Conservation (phyloP, 371 early-diverging fungal species). For the Mortierella sp. region DNA sequence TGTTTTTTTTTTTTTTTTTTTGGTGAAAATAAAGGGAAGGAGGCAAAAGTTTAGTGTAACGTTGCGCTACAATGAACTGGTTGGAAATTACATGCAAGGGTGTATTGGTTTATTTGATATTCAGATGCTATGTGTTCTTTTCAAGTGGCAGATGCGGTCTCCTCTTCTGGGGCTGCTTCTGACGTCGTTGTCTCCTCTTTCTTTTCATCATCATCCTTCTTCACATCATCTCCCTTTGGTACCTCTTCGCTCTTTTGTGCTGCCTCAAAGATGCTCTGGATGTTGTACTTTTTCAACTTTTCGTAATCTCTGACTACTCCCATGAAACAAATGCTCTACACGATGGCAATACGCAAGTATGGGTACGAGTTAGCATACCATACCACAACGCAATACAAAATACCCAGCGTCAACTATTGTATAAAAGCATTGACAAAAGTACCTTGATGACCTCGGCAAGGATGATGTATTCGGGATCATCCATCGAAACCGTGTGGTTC, state of each 20-base stretch:
- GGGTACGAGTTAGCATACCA: not conserved
- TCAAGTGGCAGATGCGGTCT: not conserved
- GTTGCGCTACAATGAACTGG: not conserved
- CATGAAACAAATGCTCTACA: constrained; percentile 79
- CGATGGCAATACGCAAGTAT: constrained; percentile 2
- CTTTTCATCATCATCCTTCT: not conserved
- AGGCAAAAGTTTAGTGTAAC: no score
- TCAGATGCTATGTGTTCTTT: not conserved
- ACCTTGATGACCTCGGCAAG: constrained; percentile 82
- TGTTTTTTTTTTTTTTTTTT: no score
- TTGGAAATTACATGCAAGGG: not conserved
- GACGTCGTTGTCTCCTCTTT: not conserved
- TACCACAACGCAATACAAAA: not conserved
- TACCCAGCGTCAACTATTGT: not conserved
- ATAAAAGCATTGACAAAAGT: constrained; percentile 6
- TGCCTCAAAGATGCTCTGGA: constrained; percentile 68
- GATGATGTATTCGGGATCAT: constrained; percentile 71
- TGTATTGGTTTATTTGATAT: not conserved
- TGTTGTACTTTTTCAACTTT: constrained; percentile 75
- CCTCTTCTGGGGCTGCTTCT: not conserved
- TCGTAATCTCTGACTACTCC: constrained; percentile 77
- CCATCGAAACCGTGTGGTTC: constrained; percentile 74
- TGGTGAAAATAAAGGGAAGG: no score
- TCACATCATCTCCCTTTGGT: not conserved
- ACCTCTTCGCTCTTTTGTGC: constrained; percentile 6